Percentiles rank a stretch among this genome's conserved stretches.
phyloP scores from a whole-genome alignment of 352 stramenopile species.

The Pythium pyrilobum region DNA sequence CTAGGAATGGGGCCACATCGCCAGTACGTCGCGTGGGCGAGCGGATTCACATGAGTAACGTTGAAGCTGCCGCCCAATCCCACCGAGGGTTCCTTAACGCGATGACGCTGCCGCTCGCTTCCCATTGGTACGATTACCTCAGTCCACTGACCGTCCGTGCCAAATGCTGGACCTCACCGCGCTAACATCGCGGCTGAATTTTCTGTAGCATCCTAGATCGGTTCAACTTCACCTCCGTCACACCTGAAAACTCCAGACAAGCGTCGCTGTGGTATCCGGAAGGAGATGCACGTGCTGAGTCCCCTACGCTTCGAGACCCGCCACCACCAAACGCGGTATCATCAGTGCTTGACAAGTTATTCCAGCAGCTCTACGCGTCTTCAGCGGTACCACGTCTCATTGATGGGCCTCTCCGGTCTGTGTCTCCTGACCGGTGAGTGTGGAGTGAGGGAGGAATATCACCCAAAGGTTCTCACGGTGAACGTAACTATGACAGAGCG shows the following conservation, averaged over 20 bases:
- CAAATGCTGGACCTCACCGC: too few species aligned
- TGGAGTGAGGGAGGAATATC: too few species aligned
- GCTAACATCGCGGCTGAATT: neutral
- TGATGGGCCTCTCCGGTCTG: too few species aligned
- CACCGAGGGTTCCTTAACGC: conserved; percentile 21
- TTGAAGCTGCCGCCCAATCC: conserved; percentile 34
- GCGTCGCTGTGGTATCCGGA: conserved; percentile 18
- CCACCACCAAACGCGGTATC: neutral
- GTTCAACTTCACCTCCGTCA: conserved; percentile 10
- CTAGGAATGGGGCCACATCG: neutral
- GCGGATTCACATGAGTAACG: conserved; percentile 45
- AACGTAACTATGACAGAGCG: too few species aligned
- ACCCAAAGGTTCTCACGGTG: too few species aligned
- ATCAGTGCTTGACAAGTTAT: neutral
- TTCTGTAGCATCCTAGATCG: neutral
- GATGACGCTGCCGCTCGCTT: conserved; percentile 27
- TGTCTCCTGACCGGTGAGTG: too few species aligned
- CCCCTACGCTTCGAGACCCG: too few species aligned
- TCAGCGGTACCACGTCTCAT: too few species aligned
- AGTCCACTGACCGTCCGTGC: neutral
- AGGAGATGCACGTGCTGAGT: too few species aligned
- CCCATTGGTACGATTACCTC: conserved; percentile 25
- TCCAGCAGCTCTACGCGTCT: too few species aligned
- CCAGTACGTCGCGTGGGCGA: conserved; percentile 34
- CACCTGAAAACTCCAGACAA: neutral